Base-by-base conservation (phyloP, 108 stramenopile genomes). In the Pseudonitzschia multiseries region DNA sequence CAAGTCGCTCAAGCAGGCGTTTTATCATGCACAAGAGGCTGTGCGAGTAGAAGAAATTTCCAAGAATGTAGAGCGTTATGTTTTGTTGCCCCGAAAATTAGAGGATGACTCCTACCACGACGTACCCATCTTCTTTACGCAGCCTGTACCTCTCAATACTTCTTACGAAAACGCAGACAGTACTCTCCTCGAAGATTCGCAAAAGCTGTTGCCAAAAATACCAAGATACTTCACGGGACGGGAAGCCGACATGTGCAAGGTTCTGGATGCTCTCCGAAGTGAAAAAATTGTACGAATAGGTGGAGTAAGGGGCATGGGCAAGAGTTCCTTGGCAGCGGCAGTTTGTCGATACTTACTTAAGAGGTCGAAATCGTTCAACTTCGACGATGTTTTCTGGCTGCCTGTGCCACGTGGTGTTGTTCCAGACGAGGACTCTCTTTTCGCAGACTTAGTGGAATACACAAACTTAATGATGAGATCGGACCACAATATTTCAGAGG, bases 181-280 rank as follows among this genome's bases (percentile, higher is more conserved):
- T 27, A 0, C n/a, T 12, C 27, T 26, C 14, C 8, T 60, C 32
- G 28, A 52, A 20, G 57, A 74, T 33, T 62, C 51, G 33, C 63
- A 57, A 57, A 57, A 74, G 27, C 41, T 72, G 51, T 29, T 73
- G 29, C 73, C 72, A 56, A 29, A 54, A 20, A 27, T 79, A 66
- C 89, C 91, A 1, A 77, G 81, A 42, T 82, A 85, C 42, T 93
- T 90, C 67, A 66, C 86, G n/a, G 91, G 91, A 32, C 75, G 91
- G 13, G 89, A 93, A 44, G 79, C 82, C 15, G 82, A 88, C 44
- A 83, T 88, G 72, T 87, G 85, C 75, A 65, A 65, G 8, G 57
- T 89, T 12, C 43, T 93, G 60, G 73, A 84, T 52, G 74, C 77
- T 8, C 68, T 89, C 43, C 71, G 83, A 6, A 72, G 81, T 29